Conservation (phyloP, 2,329 filamentous ascomycete species). For the Curvularia sp. region DNA sequence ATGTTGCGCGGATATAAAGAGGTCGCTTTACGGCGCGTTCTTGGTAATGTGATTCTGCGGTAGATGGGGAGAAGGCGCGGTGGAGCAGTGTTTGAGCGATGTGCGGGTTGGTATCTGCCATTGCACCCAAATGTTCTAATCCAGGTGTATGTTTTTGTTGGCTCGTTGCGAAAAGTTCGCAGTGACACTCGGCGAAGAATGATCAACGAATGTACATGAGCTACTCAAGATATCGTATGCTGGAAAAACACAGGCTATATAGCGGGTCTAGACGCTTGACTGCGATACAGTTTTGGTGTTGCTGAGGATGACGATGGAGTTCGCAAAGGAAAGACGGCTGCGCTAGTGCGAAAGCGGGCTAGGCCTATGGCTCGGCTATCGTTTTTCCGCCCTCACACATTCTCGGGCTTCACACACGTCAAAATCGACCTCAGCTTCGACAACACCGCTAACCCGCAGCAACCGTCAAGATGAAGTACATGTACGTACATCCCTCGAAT, state of each 20-base stretch:
- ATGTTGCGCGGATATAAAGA: constrained; percentile 78
- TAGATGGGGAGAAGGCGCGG: constrained; percentile 79
- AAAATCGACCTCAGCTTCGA: constrained; percentile 30
- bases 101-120: constrained; percentile 29
- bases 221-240: neutral
- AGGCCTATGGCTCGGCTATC: constrained; percentile 25
- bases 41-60: constrained; percentile 73
- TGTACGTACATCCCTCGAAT: constrained; percentile 54
- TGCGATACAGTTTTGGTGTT: neutral
- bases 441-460: constrained; percentile 47
- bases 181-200: neutral
- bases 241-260: neutral
- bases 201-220: neutral
- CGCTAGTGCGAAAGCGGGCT: constrained; percentile 19
- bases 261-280: neutral
- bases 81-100: constrained; percentile 67
- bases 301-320: constrained; percentile 10
- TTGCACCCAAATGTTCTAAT: constrained; percentile 7
- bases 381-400: constrained; percentile 25
- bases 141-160: neutral
- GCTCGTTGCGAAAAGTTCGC: neutral
- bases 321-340: constrained; percentile 3
- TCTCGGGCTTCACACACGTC: constrained; percentile 13
- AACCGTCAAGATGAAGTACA: constrained; percentile 93
- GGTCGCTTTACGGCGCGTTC: constrained; percentile 86